Percentiles rank a stretch among this genome's conserved stretches.
Evolutionary conservation across 2,329 filamentous ascomycete species (phyloP).

Genomic region (Fusarium dimerum): DNA sequence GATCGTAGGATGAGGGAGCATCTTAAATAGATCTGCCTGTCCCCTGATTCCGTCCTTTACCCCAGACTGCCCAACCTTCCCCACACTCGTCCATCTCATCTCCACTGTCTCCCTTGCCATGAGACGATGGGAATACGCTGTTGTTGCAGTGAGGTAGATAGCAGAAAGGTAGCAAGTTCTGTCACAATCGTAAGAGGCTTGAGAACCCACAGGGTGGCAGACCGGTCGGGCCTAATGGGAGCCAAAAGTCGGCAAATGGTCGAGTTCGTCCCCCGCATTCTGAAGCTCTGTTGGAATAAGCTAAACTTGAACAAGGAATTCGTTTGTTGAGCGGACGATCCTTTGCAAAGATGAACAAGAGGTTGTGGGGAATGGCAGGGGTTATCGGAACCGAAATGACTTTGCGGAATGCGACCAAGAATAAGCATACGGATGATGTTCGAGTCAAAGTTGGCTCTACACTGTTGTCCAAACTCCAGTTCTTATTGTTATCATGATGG

Average conservation of each 20-base stretch:
- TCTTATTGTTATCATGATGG: too few species aligned
- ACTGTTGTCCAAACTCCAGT: too few species aligned
- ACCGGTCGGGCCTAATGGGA: too few species aligned
- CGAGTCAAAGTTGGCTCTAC: too few species aligned
- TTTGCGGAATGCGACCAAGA: not conserved
- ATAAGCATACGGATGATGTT: not conserved
- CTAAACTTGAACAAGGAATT: slow-evolving; percentile 16
- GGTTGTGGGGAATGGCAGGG: not conserved
- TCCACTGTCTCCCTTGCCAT: not conserved
- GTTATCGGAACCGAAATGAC: not conserved
- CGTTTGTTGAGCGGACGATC: not conserved
- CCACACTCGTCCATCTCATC: not conserved
- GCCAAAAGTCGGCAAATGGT: slow-evolving; percentile 8
- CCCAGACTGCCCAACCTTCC: not conserved
- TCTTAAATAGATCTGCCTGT: slow-evolving; percentile 16
- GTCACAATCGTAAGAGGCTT: slow-evolving; percentile 21
- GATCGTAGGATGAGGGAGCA: not conserved
- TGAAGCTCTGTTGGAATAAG: not conserved
- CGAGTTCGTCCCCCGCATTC: slow-evolving; percentile 4
- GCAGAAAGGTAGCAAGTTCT: not conserved
- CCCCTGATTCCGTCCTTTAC: not conserved
- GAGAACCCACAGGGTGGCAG: slow-evolving; percentile 1
- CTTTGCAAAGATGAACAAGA: not conserved
- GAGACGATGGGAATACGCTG: too few species aligned
- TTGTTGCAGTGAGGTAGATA: too few species aligned